Evolutionary conservation across 2,329 filamentous ascomycete genomes (phyloP).

Genomic region (Aspergillus amoenus): DNA sequence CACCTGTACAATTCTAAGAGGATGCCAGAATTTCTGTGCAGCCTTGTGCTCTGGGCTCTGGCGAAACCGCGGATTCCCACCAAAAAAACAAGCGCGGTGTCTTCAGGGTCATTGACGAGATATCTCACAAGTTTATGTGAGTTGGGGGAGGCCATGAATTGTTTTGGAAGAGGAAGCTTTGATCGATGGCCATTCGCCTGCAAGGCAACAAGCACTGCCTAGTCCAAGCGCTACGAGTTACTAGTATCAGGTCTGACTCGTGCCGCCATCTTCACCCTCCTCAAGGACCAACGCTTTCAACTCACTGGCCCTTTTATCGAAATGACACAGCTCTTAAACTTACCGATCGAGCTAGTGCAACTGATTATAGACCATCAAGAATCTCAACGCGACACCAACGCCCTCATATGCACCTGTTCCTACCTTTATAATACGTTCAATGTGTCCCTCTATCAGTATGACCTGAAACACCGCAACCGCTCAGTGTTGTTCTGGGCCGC

Average conservation of each 20-base stretch:
- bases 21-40: too few species aligned
- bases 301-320: background rate
- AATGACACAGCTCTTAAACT: background rate
- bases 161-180: too few species aligned
- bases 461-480: background rate
- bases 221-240: background rate
- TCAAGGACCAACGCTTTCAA: background rate
- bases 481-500: constrained; percentile 1
- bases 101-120: too few species aligned
- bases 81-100: too few species aligned
- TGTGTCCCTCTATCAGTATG: background rate
- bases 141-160: too few species aligned
- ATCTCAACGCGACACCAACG: background rate
- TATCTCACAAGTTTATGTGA: too few species aligned
- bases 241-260: background rate
- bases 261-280: background rate
- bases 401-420: background rate
- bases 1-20: too few species aligned
- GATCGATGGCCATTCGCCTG: too few species aligned
- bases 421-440: background rate
- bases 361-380: background rate
- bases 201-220: too few species aligned
- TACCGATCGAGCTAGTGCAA: background rate
- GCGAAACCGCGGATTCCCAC: too few species aligned
- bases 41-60: too few species aligned